Evolutionary conservation across 352 stramenopile species (phyloP).

Genomic region (Globisporangium alternatum): DNA sequence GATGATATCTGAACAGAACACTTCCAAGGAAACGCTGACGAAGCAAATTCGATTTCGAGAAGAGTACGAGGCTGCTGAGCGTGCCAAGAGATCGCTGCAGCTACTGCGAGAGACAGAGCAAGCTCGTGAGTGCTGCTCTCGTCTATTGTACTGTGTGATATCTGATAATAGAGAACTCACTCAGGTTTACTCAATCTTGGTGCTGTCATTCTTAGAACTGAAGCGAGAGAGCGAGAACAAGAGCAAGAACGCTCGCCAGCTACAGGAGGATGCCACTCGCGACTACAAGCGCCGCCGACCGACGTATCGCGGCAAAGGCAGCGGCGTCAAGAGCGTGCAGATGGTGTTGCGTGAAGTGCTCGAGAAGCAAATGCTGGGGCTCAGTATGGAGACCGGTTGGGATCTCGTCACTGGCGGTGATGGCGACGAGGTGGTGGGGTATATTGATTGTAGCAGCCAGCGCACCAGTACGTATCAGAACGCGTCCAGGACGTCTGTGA

Average conservation of each 20-base stretch:
- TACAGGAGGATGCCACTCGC: constrained; percentile 1
- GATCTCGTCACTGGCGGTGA: constrained; percentile 10
- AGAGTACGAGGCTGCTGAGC: constrained; percentile 2
- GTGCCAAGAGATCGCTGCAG: neutral
- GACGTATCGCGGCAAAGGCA: constrained; percentile 49
- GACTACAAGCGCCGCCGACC: constrained; percentile 57
- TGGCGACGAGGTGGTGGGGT: neutral
- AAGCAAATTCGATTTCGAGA: constrained; percentile 17
- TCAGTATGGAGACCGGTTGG: constrained; percentile 41
- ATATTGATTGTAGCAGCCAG: neutral
- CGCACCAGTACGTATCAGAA: neutral
- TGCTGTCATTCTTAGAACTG: neutral
- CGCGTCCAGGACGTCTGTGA: neutral
- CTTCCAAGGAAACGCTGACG: constrained; percentile 6
- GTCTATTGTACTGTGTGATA: too few relatives aligned
- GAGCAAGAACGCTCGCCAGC: constrained; percentile 3
- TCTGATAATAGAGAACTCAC: neutral
- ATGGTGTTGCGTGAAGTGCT: constrained; percentile 59
- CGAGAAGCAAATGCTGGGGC: constrained; percentile 54
- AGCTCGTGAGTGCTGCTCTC: constrained; percentile 7
- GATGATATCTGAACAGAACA: constrained; percentile 7
- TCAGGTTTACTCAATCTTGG: neutral
- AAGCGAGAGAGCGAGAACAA: neutral
- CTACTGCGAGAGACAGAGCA: constrained; percentile 9
- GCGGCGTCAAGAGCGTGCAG: constrained; percentile 31